Conservation (phyloP, 1,284 basidiomycete genomes). For the Austroboletus rostrupii region DNA sequence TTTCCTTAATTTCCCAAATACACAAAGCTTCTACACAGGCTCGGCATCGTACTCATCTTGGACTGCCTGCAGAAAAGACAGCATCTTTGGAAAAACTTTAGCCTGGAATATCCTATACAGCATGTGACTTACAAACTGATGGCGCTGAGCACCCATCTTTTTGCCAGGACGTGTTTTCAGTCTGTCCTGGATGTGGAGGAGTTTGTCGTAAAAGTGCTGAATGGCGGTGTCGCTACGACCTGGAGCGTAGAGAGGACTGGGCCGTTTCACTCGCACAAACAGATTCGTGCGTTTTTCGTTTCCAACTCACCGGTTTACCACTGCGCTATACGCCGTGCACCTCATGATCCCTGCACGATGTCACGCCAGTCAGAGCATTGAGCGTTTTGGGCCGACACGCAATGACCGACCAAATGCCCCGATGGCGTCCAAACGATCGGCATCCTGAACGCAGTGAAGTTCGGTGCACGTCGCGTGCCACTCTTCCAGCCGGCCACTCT, state of each 20-base stretch:
- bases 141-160: conserved; percentile 67
- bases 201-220: conserved; percentile 86
- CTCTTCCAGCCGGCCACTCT: conserved; percentile 49
- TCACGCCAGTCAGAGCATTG: not conserved
- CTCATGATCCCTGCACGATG: conserved; percentile 67
- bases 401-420: conserved; percentile 74
- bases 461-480: conserved; percentile 82
- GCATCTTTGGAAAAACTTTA: conserved; percentile 37
- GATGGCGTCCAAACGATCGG: conserved; percentile 88
- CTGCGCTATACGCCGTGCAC: conserved; percentile 78
- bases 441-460: conserved; percentile 89
- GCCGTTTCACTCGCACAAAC: not conserved
- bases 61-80: conserved; percentile 50
- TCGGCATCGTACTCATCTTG: conserved; percentile 41
- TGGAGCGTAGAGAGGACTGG: conserved; percentile 62
- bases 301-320: conserved; percentile 52
- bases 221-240: conserved; percentile 62
- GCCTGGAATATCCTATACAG: too few relatives aligned
- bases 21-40: not conserved
- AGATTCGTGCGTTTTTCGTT: too few relatives aligned
- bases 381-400: not conserved
- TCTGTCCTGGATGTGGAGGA: conserved; percentile 67
- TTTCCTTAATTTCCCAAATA: not conserved
- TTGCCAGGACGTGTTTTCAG: conserved; percentile 77
- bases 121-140: conserved; percentile 56